Percentiles rank a stretch among this genome's conserved stretches.
Conservation (phyloP, 139 green algal genomes). For the Raphidocelis subcapitata region DNA sequence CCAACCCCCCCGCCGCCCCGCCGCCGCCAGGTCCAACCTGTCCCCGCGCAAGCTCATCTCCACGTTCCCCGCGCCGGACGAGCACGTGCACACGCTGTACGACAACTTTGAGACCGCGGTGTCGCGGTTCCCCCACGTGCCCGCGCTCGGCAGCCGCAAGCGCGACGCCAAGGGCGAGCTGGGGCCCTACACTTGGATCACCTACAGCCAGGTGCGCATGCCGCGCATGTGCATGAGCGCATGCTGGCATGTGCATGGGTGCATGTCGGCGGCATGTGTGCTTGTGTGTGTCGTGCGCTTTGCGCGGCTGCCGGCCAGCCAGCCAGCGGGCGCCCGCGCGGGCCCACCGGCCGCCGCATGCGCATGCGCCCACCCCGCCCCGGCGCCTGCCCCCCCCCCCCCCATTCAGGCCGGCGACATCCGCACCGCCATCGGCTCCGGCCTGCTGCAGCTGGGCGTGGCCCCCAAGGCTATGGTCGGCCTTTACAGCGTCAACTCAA, state of each 20-base stretch:
- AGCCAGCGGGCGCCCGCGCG: too few relatives aligned
- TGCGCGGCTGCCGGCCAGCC: too few relatives aligned
- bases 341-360: too few relatives aligned
- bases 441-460: conserved; percentile 83
- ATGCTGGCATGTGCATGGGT: too few relatives aligned
- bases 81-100: conserved; percentile 87
- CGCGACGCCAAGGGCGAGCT: conserved; percentile 54
- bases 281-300: too few relatives aligned
- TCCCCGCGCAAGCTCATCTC: conserved; percentile 76
- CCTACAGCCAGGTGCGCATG: conserved; percentile 55
- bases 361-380: too few relatives aligned
- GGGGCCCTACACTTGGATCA: conserved; percentile 66
- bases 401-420: conserved; percentile 55
- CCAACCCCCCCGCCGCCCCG: too few relatives aligned
- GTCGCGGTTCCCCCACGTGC: conserved; percentile 66
- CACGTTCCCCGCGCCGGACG: conserved; percentile 67
- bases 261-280: too few relatives aligned
- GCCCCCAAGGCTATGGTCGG: conserved; percentile 68
- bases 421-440: conserved; percentile 85
- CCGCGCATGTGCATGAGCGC: too few relatives aligned
- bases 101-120: conserved; percentile 84
- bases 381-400: too few relatives aligned
- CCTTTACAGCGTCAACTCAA: conserved; percentile 88
- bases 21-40: conserved; percentile 54
- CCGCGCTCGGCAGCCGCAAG: conserved; percentile 57